Conservation (phyloP, 257 asterid species). For the Lycium ferocissimum region DNA sequence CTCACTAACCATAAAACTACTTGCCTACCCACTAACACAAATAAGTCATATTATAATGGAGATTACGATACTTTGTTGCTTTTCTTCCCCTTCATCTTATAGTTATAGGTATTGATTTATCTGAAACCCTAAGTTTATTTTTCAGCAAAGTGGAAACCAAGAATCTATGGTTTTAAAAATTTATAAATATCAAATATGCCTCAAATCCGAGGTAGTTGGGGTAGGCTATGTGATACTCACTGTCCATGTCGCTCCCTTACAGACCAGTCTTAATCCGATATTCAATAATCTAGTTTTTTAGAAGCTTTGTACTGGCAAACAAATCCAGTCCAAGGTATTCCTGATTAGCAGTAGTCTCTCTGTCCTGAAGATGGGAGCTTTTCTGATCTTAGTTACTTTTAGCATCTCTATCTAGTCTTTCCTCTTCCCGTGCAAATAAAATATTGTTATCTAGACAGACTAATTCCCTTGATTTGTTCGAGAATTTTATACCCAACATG, state of each 20-base stretch:
- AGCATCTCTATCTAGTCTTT: slow-evolving; percentile 16
- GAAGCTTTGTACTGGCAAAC: neutral
- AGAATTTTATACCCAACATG: slow-evolving; percentile 12
- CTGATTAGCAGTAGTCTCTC: slow-evolving; percentile 20
- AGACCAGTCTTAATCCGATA: neutral
- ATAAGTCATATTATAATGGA: neutral
- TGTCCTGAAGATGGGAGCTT: neutral
- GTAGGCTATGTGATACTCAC: neutral
- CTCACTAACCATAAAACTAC: neutral
- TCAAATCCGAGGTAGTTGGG: neutral
- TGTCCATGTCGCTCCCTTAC: neutral
- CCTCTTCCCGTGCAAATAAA: neutral
- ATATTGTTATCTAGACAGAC: neutral
- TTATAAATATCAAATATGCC: neutral
- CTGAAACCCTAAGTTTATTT: neutral
- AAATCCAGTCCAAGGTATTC: slow-evolving; percentile 1
- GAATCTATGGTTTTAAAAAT: neutral
- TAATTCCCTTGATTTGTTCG: slow-evolving; percentile 2
- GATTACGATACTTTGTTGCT: too few relatives aligned
- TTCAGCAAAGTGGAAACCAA: neutral
- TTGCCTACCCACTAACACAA: neutral
- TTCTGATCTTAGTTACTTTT: slow-evolving; percentile 10
- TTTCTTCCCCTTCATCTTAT: neutral
- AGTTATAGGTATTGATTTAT: neutral
- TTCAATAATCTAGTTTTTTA: neutral